Base-by-base conservation (phyloP, 495 filamentous ascomycete species). In the Apiosordaria backusii region DNA sequence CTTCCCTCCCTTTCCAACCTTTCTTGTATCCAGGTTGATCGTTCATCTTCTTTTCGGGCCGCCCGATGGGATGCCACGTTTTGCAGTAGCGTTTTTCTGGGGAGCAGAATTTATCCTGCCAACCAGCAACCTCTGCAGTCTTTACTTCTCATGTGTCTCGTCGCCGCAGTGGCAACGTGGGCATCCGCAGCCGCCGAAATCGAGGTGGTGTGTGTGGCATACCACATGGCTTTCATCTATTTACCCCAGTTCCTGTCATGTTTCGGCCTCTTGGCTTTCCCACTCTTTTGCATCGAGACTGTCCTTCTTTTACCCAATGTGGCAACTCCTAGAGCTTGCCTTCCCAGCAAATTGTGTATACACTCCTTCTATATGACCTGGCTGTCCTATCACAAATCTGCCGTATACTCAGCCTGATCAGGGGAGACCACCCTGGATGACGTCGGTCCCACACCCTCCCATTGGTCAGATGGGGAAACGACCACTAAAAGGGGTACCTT, bases 331-430 rank as follows among this genome's bases (percentile, higher is more conserved):
- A 22, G 35, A 45, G 10, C 35, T 45, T 45, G 35, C 35, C 35
- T 45, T 7, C 35, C 35, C 35, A 45, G 35, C 16, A 9, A n/a
- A 45, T 45, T 45, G 35, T 45, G 16, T 45, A 13, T 7, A 45
- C 35, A 15, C 35, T 45, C 18, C 4, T 10, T 60, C 29, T 50
- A 24, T 59, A 53, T 27, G 50, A 50, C 16, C 3, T 10, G 16
- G 1, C 55, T 10, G 26, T 35, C 65, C 65, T 67, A 64, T 63
- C 65, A 67, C 50, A 60, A 22, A 67, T 67, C 54, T 67, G 65
- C 65, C 65, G 61, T 40, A 19, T 21, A 24, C 40, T 60, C 50
- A 54, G 50, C 65, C 35, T 25, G 35, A 13, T 15, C 50, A 60
- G 35, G 54, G 45, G 54, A 7, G 50, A 54, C 61, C 5, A 63